These are phyloP conservation scores for Tetradesmus lagerheimii DNA, from an alignment of 139 green algal genomes.

Conservation along the genomic window DNA sequence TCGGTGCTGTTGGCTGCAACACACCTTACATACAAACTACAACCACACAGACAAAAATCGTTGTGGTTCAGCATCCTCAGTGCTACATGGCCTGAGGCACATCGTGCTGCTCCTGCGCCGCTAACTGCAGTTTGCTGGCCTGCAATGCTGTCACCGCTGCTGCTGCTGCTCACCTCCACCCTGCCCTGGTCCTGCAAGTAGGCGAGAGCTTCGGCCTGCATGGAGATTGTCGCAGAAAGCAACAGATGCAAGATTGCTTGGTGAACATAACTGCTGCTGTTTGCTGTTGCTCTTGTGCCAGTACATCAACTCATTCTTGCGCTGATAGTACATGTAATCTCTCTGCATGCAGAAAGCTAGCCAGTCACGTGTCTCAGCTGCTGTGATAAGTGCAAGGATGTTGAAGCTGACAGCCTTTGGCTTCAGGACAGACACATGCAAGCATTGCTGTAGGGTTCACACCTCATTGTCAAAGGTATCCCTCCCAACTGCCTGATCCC, in stretches of 20 bases:
- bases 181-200: constrained; percentile 41
- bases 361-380: too few species aligned
- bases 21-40: too few species aligned
- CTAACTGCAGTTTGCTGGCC: not conserved
- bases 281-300: too few species aligned
- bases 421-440: not conserved
- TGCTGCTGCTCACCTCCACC: constrained; percentile 28
- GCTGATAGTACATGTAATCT: not conserved
- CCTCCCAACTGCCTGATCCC: constrained; percentile 42
- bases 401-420: not conserved
- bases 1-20: too few species aligned
- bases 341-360: not conserved
- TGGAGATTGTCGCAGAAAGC: too few species aligned
- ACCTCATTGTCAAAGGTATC: constrained; percentile 73
- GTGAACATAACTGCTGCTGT: not conserved
- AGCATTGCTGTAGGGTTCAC: not conserved
- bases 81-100: too few species aligned
- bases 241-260: not conserved
- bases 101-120: too few species aligned
- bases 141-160: not conserved
- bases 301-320: too few species aligned
- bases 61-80: too few species aligned
- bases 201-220: constrained; percentile 52
- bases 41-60: too few species aligned
- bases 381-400: too few species aligned